phyloP scores from a whole-genome alignment of 2,329 filamentous ascomycete genomes.

The Orbilia quercus region DNA sequence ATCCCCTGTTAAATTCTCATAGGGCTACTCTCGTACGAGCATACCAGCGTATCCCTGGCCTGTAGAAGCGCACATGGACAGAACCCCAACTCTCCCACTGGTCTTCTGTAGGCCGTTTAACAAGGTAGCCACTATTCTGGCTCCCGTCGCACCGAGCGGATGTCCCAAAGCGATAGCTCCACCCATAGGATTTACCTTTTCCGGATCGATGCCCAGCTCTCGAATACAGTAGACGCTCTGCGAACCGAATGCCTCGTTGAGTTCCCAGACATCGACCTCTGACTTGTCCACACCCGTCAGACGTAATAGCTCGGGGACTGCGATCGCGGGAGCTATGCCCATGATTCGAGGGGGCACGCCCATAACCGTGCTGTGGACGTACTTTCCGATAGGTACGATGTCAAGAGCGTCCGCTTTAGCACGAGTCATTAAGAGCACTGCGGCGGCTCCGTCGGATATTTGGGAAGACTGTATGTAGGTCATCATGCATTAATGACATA shows the following conservation, averaged over 20 bases:
- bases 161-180: slow-evolving; percentile 95
- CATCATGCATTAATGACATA: background rate
- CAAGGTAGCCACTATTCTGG: slow-evolving; percentile 80
- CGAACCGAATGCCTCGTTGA: slow-evolving; percentile 82
- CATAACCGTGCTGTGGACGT: slow-evolving; percentile 78
- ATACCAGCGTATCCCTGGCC: slow-evolving; percentile 81
- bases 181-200: slow-evolving; percentile 86
- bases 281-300: slow-evolving; percentile 73
- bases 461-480: slow-evolving; percentile 69
- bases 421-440: slow-evolving; percentile 84
- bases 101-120: slow-evolving; percentile 75
- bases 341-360: slow-evolving; percentile 92
- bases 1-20: slow-evolving; percentile 57
- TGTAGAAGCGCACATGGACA: slow-evolving; percentile 89
- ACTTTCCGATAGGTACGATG: slow-evolving; percentile 82
- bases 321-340: slow-evolving; percentile 88
- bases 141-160: slow-evolving; percentile 87
- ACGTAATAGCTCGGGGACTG: slow-evolving; percentile 82
- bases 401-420: slow-evolving; percentile 80
- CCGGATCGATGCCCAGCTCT: slow-evolving; percentile 72
- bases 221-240: slow-evolving; percentile 67
- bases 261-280: slow-evolving; percentile 88
- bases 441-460: slow-evolving; percentile 88
- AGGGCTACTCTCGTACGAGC: slow-evolving; percentile 71
- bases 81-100: slow-evolving; percentile 79